phyloP scores from a whole-genome alignment of 1,284 basidiomycete genomes.

The Mycosarcoma maydis region DNA sequence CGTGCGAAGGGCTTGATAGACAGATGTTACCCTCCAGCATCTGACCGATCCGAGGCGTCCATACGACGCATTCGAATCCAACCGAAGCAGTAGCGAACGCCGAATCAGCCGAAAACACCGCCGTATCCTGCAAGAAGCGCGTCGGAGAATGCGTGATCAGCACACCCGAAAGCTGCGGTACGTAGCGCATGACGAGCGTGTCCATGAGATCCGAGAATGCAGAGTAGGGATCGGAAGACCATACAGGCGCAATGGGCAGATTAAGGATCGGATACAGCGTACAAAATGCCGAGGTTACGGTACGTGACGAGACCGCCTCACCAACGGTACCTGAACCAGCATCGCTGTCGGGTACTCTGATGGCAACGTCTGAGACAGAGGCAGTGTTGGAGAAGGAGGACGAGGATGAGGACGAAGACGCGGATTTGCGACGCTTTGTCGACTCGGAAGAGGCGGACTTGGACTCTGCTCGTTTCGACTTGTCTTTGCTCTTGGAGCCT shows the following conservation, averaged over 20 bases:
- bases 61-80: conserved; percentile 83
- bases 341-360: background rate
- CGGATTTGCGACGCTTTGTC: conserved; percentile 34
- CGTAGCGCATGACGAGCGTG: conserved; percentile 72
- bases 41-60: conserved; percentile 88
- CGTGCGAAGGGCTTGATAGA: conserved; percentile 90
- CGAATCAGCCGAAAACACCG: conserved; percentile 81
- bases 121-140: conserved; percentile 76
- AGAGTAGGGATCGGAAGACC: conserved; percentile 38
- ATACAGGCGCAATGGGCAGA: conserved; percentile 60
- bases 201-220: conserved; percentile 63
- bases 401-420: conserved; percentile 9
- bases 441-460: conserved; percentile 5
- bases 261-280: conserved; percentile 53
- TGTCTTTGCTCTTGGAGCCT: conserved; percentile 36
- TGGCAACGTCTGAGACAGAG: conserved; percentile 1
- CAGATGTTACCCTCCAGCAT: conserved; percentile 86
- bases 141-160: conserved; percentile 85
- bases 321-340: background rate
- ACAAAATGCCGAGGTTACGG: conserved; percentile 48
- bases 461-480: conserved; percentile 30
- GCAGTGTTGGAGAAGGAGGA: conserved; percentile 5
- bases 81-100: conserved; percentile 83
- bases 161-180: conserved; percentile 85
- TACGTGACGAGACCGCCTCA: too few relatives aligned